Percentiles rank a stretch among this genome's conserved stretches.
Conservation (phyloP, 495 filamentous ascomycete genomes). For the Penicillium longicatenatum region DNA sequence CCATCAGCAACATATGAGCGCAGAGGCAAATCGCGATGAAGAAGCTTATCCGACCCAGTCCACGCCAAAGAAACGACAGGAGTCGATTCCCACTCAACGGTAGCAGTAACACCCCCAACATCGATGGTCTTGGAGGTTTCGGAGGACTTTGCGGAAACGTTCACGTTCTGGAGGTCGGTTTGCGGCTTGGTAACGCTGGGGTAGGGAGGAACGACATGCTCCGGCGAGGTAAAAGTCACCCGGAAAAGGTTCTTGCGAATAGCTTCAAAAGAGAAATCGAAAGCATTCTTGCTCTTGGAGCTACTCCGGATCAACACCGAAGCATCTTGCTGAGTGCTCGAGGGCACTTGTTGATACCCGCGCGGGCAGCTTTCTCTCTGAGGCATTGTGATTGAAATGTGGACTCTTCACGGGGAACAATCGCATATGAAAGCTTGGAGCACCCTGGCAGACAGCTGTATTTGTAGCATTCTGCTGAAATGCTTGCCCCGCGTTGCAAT, state of each 20-base stretch:
- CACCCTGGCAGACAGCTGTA: slow-evolving; percentile 22
- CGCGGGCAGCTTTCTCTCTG: slow-evolving; percentile 54
- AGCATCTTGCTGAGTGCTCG: slow-evolving; percentile 21
- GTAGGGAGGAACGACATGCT: slow-evolving; percentile 60
- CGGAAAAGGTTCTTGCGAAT: slow-evolving; percentile 62
- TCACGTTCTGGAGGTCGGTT: slow-evolving; percentile 30
- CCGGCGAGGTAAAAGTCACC: slow-evolving; percentile 60
- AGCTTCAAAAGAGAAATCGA: slow-evolving; percentile 60
- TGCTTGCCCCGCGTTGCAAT: slow-evolving; percentile 7
- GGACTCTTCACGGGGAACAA: slow-evolving; percentile 12
- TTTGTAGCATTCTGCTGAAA: slow-evolving; percentile 30
- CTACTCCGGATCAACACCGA: slow-evolving; percentile 46
- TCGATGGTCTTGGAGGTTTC: slow-evolving; percentile 43
- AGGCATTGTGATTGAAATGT: slow-evolving; percentile 47
- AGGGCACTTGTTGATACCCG: slow-evolving; percentile 36
- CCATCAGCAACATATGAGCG: slow-evolving; percentile 64
- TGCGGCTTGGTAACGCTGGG: slow-evolving; percentile 56
- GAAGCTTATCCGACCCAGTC: slow-evolving; percentile 46
- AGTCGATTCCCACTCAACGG: slow-evolving; percentile 55
- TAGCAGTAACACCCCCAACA: slow-evolving; percentile 50
- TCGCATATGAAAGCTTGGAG: background rate
- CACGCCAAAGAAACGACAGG: slow-evolving; percentile 60
- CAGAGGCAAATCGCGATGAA: slow-evolving; percentile 60
- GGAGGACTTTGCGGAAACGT: slow-evolving; percentile 27
- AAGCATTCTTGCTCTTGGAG: slow-evolving; percentile 34